Evolutionary conservation across 1,284 basidiomycete species (phyloP), one percentile per base, ranked within the genome.

Genomic region (Rhodotorula mucilaginosa): DNA sequence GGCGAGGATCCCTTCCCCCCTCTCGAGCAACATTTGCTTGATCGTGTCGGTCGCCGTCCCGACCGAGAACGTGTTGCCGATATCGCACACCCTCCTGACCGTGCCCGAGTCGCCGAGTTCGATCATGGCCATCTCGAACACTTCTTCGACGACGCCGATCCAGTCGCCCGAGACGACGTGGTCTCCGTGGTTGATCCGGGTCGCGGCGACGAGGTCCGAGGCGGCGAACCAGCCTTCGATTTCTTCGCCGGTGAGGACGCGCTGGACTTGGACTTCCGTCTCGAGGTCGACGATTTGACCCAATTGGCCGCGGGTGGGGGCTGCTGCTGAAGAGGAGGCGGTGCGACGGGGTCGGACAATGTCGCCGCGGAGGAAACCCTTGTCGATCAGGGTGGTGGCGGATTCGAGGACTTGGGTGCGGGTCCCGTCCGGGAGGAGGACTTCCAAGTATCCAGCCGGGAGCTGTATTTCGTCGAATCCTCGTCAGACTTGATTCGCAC

Each of bases 71-170:
- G 56, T 59, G 31, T 46, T 64, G 3, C 70, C 69, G 10, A 57
- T 62, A 80, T 93, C 91, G 13, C 90, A 89, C 49, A 93, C 83
- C 67, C 87, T 84, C 65, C 91, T 86, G 29, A 90, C 83, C 58
- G 84, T 82, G 4, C 87, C 87, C 54, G 83, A 84, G 21, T 85
- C 82, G 21, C 64, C 67, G 31, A 78, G 78, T 75, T 83, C 81
- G 44, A 94, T 85, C 56, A 90, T 83, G 10, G 88, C 88, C 83
- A 95, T 91, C 78, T 96, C 93, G 75, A 92, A 93, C 68, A 93
- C 82, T 76, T 84, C 83, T 71, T 85, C 83, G 39, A 85, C 76
- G 72, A 93, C 90, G 64, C 93, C 93, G 77, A 97, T 84, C 94
- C 94, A 97, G 79, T 93, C 88, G 72, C 90, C 86, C 79, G 87